Conservation (phyloP, 2,329 filamentous ascomycete genomes). For the Thermoascus crustaceus region DNA sequence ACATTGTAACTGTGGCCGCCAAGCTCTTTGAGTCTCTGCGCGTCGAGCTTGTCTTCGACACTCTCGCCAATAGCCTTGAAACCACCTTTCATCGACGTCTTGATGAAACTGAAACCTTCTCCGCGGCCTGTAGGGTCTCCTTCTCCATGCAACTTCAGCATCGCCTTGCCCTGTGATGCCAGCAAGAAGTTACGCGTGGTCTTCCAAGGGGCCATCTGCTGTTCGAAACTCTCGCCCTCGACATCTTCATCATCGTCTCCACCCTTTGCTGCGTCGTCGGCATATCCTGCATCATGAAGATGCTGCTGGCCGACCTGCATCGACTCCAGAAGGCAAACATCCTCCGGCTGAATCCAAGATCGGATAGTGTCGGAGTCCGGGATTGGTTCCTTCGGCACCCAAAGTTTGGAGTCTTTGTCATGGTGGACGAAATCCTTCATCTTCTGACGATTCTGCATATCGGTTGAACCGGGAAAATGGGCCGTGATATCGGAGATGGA, state of each 20-base stretch:
- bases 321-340: slow-evolving; percentile 86
- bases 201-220: slow-evolving; percentile 91
- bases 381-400: slow-evolving; percentile 70
- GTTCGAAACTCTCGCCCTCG: slow-evolving; percentile 68
- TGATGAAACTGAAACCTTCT: slow-evolving; percentile 92
- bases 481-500: slow-evolving; percentile 79
- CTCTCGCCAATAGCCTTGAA: slow-evolving; percentile 87
- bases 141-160: slow-evolving; percentile 89
- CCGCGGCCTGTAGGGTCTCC: slow-evolving; percentile 92
- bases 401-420: slow-evolving; percentile 78
- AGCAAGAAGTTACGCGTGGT: slow-evolving; percentile 95
- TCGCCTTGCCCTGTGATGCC: slow-evolving; percentile 88
- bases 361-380: slow-evolving; percentile 76
- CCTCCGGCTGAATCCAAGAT: slow-evolving; percentile 86
- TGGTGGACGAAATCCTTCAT: slow-evolving; percentile 94
- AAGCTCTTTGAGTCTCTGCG: slow-evolving; percentile 58
- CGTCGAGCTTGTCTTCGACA: slow-evolving; percentile 77
- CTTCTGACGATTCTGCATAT: slow-evolving; percentile 93
- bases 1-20: slow-evolving; percentile 97
- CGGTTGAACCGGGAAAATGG: slow-evolving; percentile 86
- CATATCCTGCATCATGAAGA: slow-evolving; percentile 83
- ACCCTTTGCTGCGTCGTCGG: slow-evolving; percentile 58
- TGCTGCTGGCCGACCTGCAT: slow-evolving; percentile 95
- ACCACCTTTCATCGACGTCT: slow-evolving; percentile 97
- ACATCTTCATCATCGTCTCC: slow-evolving; percentile 56